A percentile compares a stretch with the other conserved stretches of the same genome.
Conservation (phyloP, 768 basidiomycete species). For the Termitomyces sp. region DNA sequence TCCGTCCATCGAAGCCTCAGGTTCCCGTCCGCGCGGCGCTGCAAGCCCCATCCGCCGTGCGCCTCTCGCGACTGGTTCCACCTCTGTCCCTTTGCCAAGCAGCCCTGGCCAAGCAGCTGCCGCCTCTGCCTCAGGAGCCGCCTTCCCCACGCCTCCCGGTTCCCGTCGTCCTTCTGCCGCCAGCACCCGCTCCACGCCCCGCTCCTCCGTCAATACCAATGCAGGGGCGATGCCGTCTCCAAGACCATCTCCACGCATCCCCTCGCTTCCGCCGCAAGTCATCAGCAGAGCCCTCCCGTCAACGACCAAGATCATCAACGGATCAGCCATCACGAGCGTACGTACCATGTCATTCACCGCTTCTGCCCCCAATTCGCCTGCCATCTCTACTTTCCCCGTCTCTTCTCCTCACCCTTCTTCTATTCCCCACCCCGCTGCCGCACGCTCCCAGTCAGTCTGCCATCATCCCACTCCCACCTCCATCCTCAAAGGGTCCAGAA, state of each 20-base stretch:
- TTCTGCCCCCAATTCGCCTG: neutral
- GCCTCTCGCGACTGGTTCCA: conserved; percentile 2
- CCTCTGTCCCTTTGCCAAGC: neutral
- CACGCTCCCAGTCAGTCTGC: neutral
- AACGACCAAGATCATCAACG: conserved; percentile 1
- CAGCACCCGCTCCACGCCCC: neutral
- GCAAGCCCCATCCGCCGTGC: conserved; percentile 7
- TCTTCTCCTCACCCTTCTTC: neutral
- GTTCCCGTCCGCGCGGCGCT: neutral
- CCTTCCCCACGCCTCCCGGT: neutral
- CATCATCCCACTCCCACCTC: neutral
- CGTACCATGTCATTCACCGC: neutral
- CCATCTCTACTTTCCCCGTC: neutral
- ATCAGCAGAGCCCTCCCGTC: neutral
- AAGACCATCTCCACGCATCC: conserved; percentile 2
- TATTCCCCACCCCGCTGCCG: neutral
- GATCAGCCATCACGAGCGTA: neutral
- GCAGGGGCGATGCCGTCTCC: neutral
- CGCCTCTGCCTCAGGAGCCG: neutral
- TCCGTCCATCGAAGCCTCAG: neutral
- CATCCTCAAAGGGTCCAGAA: neutral
- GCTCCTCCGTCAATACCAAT: neutral
- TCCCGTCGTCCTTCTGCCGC: conserved; percentile 1
- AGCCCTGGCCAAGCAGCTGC: neutral
- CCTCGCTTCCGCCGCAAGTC: neutral